phyloP scores from a whole-genome alignment of 805 yeast species.

The Hanseniaspora nectarophila region DNA sequence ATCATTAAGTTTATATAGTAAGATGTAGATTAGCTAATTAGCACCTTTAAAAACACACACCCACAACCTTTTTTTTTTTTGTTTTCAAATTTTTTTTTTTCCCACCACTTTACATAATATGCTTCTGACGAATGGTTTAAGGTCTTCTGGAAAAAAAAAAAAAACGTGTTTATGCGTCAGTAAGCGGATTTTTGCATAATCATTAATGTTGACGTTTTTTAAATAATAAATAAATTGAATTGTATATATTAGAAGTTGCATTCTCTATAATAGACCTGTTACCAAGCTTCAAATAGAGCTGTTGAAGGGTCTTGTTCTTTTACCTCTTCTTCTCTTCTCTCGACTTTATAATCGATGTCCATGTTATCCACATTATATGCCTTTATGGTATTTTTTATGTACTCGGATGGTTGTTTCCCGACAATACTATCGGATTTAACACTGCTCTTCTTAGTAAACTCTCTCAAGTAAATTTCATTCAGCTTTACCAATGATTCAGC shows the following conservation, averaged over 20 bases:
- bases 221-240: too few relatives aligned
- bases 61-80: not conserved
- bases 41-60: too few relatives aligned
- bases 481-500: conserved; percentile 8
- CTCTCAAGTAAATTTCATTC: conserved; percentile 15
- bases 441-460: not conserved
- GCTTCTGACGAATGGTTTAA: too few relatives aligned
- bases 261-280: too few relatives aligned
- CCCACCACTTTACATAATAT: not conserved
- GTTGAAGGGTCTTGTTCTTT: not conserved
- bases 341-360: not conserved
- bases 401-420: conserved; percentile 4
- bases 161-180: too few relatives aligned
- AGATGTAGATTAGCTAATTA: too few relatives aligned
- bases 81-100: not conserved
- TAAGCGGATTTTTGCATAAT: too few relatives aligned
- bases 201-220: too few relatives aligned
- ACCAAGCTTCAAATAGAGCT: conserved; percentile 5
- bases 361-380: not conserved
- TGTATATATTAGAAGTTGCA: too few relatives aligned
- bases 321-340: not conserved
- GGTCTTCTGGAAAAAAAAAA: too few relatives aligned
- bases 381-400: not conserved
- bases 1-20: too few relatives aligned
- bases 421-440: not conserved